These are phyloP conservation scores for Pelagophyceae sp. DNA, from an alignment of 352 stramenopile species.

Conservation along the genomic window DNA sequence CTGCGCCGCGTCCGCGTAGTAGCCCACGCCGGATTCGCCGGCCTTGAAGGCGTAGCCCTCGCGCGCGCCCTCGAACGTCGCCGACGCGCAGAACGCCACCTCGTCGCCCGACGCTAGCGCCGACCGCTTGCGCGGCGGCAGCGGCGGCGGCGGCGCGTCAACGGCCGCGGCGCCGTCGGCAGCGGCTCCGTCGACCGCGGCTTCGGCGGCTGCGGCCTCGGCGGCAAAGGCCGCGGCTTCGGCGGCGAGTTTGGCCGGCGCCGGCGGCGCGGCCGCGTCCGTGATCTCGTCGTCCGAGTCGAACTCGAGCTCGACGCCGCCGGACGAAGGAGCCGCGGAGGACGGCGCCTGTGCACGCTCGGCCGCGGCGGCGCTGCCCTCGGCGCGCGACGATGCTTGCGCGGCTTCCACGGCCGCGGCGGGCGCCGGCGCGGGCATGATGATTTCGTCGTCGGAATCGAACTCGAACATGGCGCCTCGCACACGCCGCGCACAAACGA, in stretches of 20 bases:
- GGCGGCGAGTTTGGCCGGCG: neutral
- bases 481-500: no score
- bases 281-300: conserved; percentile 17
- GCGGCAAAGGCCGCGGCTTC: neutral
- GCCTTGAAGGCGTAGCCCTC: conserved; percentile 33
- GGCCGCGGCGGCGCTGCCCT: neutral
- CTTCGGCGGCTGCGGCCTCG: neutral
- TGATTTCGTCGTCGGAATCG: conserved; percentile 8
- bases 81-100: neutral
- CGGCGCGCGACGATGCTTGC: neutral
- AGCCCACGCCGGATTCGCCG: conserved; percentile 30
- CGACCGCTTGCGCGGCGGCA: neutral
- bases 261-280: neutral
- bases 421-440: neutral
- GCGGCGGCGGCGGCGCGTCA: neutral
- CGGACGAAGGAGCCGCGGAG: neutral
- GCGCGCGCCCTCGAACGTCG: conserved; percentile 3
- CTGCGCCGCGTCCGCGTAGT: conserved; percentile 26
- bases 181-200: neutral
- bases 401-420: neutral
- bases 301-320: conserved; percentile 12
- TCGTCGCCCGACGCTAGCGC: neutral
- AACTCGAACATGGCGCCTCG: conserved; percentile 12
- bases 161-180: no score
- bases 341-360: neutral